Percentiles rank a stretch among this genome's conserved stretches.
phyloP scores from a whole-genome alignment of 2,329 filamentous ascomycete species.

The Aspergillus carbonarius region DNA sequence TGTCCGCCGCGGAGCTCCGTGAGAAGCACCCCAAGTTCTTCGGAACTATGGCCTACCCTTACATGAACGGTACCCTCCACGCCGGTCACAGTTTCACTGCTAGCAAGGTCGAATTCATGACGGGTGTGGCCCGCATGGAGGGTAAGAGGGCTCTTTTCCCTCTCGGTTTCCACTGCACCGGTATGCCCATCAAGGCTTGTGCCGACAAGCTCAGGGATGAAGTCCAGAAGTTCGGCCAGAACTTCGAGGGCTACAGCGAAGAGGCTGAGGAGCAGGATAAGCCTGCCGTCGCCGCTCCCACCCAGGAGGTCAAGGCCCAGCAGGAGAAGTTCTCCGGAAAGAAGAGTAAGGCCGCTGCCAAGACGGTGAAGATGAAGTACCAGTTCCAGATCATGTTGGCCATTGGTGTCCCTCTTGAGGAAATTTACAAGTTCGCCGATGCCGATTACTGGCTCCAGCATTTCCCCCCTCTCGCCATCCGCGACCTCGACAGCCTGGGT shows the following conservation, averaged over 20 bases:
- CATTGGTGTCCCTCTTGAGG: constrained; percentile 79
- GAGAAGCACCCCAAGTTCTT: constrained; percentile 88
- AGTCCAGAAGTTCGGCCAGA: constrained; percentile 80
- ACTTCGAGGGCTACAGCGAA: constrained; percentile 75
- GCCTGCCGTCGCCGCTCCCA: constrained; percentile 57
- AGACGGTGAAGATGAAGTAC: constrained; percentile 91
- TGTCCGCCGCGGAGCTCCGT: constrained; percentile 72
- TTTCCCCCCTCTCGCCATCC: constrained; percentile 76
- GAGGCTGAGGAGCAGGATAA: constrained; percentile 56
- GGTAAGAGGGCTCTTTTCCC: constrained; percentile 86
- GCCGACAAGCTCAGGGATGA: constrained; percentile 93
- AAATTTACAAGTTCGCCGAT: constrained; percentile 92
- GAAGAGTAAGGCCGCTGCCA: constrained; percentile 87
- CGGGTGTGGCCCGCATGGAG: constrained; percentile 84
- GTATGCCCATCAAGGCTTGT: constrained; percentile 97
- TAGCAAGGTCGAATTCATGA: constrained; percentile 88
- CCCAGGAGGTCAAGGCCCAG: constrained; percentile 71
- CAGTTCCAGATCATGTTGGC: constrained; percentile 94
- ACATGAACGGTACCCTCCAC: constrained; percentile 87
- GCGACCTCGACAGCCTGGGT: constrained; percentile 80
- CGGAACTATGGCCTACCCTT: constrained; percentile 73
- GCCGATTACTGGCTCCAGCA: constrained; percentile 87
- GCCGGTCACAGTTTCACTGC: constrained; percentile 91
- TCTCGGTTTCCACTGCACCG: constrained; percentile 92
- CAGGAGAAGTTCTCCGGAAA: constrained; percentile 90